A percentile compares a stretch with the other conserved stretches of the same genome.
phyloP scores from a whole-genome alignment of 805 yeast genomes.

The Lachancea fermentati region DNA sequence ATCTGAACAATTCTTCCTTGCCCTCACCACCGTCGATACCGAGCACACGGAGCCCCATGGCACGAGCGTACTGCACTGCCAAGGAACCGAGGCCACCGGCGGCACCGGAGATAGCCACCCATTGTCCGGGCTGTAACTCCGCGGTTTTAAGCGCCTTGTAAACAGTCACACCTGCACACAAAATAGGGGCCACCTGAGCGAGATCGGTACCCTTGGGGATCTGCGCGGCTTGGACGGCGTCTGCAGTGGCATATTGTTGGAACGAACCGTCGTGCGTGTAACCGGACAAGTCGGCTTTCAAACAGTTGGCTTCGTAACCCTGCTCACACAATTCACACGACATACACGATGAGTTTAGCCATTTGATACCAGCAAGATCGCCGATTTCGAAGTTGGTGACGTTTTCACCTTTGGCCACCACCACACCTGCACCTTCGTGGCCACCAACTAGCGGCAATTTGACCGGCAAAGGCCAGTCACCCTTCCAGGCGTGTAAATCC shows the following conservation, averaged over 20 bases:
- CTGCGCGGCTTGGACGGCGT: slow-evolving; percentile 57
- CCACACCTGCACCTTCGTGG: slow-evolving; percentile 71
- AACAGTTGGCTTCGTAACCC: slow-evolving; percentile 60
- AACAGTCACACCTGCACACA: slow-evolving; percentile 65
- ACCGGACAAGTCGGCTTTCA: slow-evolving; percentile 64
- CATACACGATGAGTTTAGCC: slow-evolving; percentile 66
- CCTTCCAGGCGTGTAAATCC: slow-evolving; percentile 70
- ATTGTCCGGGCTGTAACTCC: slow-evolving; percentile 54
- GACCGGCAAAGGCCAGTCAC: slow-evolving; percentile 61
- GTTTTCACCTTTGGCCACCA: slow-evolving; percentile 55
- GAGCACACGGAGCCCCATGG: slow-evolving; percentile 66
- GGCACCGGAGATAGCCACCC: slow-evolving; percentile 74
- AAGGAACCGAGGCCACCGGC: slow-evolving; percentile 78
- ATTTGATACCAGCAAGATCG: slow-evolving; percentile 62
- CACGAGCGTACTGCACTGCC: slow-evolving; percentile 70
- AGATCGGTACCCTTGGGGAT: slow-evolving; percentile 51
- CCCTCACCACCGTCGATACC: slow-evolving; percentile 74
- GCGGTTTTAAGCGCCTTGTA: slow-evolving; percentile 65
- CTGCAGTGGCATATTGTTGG: slow-evolving; percentile 64
- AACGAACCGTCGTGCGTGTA: slow-evolving; percentile 67
- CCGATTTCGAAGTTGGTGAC: slow-evolving; percentile 59
- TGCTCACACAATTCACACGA: slow-evolving; percentile 58
- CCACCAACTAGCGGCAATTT: slow-evolving; percentile 64
- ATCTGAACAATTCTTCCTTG: slow-evolving; percentile 47
- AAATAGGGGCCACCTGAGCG: slow-evolving; percentile 53